phyloP scores from a whole-genome alignment of 2,329 filamentous ascomycete genomes.

The Beauveria medogensis region DNA sequence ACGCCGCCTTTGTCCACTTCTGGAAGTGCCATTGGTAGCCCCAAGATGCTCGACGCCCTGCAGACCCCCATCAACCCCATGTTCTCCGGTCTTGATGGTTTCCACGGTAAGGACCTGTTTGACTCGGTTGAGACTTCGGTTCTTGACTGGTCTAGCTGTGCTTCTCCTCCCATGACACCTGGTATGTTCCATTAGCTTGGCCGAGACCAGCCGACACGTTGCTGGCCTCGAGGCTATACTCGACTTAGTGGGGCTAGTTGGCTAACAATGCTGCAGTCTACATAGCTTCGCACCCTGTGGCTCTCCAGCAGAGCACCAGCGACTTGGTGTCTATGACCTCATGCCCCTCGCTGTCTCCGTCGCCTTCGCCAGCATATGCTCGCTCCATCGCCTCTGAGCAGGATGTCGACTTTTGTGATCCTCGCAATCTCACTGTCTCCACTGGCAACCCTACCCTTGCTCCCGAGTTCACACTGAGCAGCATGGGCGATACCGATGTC shows the following conservation, averaged over 20 bases:
- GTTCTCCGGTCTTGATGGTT: conserved; percentile 64
- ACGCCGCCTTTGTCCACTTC: conserved; percentile 82
- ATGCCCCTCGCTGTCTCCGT: conserved; percentile 81
- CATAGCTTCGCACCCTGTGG: conserved; percentile 43
- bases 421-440: conserved; percentile 75
- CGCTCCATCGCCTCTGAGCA: conserved; percentile 59
- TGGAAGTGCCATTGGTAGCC: conserved; percentile 79
- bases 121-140: conserved; percentile 68
- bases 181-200: conserved; percentile 49
- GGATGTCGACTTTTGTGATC: conserved; percentile 83
- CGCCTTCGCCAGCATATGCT: conserved; percentile 66
- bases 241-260: not conserved
- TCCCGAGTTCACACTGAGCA: conserved; percentile 58
- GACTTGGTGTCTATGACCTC: conserved; percentile 68
- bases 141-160: conserved; percentile 67
- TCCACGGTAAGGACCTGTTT: conserved; percentile 58
- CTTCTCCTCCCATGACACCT: conserved; percentile 83
- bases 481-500: conserved; percentile 56
- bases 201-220: not conserved
- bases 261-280: conserved; percentile 40
- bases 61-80: conserved; percentile 76
- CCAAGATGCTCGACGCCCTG: conserved; percentile 66
- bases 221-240: not conserved
- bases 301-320: conserved; percentile 55
- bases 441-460: conserved; percentile 39